Evolutionary conservation across 805 yeast species (phyloP).

Genomic region (Yamadazyma endophytica): DNA sequence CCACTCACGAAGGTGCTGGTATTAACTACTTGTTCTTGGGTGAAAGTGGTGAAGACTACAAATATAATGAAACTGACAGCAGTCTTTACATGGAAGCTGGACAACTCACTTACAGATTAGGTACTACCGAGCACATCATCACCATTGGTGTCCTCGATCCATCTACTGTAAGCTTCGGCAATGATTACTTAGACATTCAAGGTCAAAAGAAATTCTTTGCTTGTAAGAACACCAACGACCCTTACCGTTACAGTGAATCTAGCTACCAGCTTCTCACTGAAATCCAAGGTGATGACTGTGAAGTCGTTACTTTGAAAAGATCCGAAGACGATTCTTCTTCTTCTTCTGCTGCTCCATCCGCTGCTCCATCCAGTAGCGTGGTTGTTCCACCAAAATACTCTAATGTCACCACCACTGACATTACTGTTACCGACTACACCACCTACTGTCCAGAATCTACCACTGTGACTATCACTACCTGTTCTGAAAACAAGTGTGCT

Average conservation of each 20-base stretch:
- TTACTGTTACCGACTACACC: conserved; percentile 30
- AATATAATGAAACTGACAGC: conserved; percentile 2
- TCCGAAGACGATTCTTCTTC: conserved; percentile 3
- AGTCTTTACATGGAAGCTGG: conserved; percentile 2
- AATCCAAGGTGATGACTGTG: conserved; percentile 5
- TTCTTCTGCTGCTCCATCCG: conserved; percentile 4
- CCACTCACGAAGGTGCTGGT: conserved; percentile 44
- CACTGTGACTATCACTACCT: conserved; percentile 28
- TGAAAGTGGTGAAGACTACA: conserved; percentile 9
- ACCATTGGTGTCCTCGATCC: too few species aligned
- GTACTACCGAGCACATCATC: conserved; percentile 1
- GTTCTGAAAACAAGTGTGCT: conserved; percentile 21
- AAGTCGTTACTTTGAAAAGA: conserved; percentile 6
- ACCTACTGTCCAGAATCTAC: conserved; percentile 37
- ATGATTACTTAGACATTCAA: conserved; percentile 13
- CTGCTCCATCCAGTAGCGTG: conserved; percentile 13
- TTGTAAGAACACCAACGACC: conserved; percentile 24
- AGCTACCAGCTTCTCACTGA: conserved; percentile 12
- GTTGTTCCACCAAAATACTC: conserved; percentile 25
- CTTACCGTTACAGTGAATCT: conserved; percentile 20
- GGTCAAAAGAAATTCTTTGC: conserved; percentile 20
- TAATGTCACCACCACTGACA: conserved; percentile 21
- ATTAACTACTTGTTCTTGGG: conserved; percentile 35
- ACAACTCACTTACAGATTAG: conserved; percentile 1
- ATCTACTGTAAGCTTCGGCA: conserved; percentile 6